Evolutionary conservation across 2,329 filamentous ascomycete genomes (phyloP), one percentile per base, ranked within the genome.

Genomic region (Phialophora macrospora): DNA sequence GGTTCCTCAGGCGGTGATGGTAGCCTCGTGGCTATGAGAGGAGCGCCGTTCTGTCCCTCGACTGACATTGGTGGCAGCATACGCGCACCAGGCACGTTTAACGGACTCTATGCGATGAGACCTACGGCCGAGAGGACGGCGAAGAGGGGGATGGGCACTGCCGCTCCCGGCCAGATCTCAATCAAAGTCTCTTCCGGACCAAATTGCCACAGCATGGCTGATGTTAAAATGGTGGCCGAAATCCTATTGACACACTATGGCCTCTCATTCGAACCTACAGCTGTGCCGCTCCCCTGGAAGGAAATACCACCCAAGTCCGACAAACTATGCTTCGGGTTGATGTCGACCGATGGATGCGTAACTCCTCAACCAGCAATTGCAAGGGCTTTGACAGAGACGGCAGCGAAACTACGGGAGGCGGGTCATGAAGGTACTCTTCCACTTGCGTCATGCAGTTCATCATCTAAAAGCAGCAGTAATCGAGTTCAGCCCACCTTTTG

Each of bases 321-420:
- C 17, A 71, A 69, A 46, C 74, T 90, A n/a, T 83, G 78, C 41
- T 78, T 91, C 62, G 88, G 80, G 2, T 82, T 91, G 32, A 80
- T 90, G 75, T 86, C 83, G 82, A 80, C 88, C 74, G 89, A 91
- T 73, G 85, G 83, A 12, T 80, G 87, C 58, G 87, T 89, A 2
- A 80, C 62, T 14, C 89, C 89, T 0, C 89, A 90, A 60, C 88
- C 89, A 2, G 89, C 89, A 0, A 81, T 91, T 3, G 76, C 80
- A 0, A 76, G 76, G 6, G 71, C 86, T 1, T 74, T 91, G 6
- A 74, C 77, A 2, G 75, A 79, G 11, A 77, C 84, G 0, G 80
- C 79, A 0, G 74, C 77, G 34, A 62, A 76, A 49, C 76, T 89
- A 5, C 72, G 76, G 28, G 74, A 72, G 9, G 65, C 68, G 20